phyloP scores from a whole-genome alignment of 306 rosid species.

The Malus sylvestris region DNA sequence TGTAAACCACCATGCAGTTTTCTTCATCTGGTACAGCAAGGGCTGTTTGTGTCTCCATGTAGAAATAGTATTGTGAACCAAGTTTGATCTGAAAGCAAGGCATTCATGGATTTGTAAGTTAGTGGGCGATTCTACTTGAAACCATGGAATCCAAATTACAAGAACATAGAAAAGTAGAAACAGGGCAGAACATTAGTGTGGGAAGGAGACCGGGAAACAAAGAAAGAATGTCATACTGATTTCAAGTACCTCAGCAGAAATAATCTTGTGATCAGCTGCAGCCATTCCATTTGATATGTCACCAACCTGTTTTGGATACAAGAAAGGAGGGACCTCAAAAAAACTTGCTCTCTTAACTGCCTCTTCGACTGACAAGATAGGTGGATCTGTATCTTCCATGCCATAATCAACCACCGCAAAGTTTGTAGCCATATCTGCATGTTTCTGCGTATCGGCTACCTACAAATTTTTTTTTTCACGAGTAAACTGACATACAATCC shows the following conservation, averaged over 20 bases:
- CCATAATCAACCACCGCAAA: constrained; percentile 61
- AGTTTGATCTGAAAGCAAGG: constrained; percentile 58
- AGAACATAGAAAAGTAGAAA: neutral
- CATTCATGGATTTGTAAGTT: neutral
- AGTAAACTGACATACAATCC: neutral
- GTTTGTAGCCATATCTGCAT: constrained; percentile 67
- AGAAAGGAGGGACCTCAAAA: constrained; percentile 61
- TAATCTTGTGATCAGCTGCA: constrained; percentile 71
- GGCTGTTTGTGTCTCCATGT: constrained; percentile 90
- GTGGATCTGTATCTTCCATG: constrained; percentile 47
- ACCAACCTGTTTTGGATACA: constrained; percentile 62
- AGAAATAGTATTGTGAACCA: constrained; percentile 91
- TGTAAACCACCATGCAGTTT: constrained; percentile 74
- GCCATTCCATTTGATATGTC: constrained; percentile 85
- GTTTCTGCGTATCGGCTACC: constrained; percentile 92
- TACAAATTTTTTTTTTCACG: constrained; percentile 15
- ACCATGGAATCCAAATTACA: neutral
- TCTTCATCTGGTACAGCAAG: constrained; percentile 98
- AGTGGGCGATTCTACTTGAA: too few species aligned
- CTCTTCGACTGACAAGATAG: constrained; percentile 76
- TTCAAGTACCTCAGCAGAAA: constrained; percentile 58
- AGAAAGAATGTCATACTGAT: constrained; percentile 8
- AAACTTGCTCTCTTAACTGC: constrained; percentile 67
- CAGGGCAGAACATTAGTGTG: neutral
- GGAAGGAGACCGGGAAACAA: neutral